A percentile compares a stretch with the other conserved stretches of the same genome.
phyloP scores from a whole-genome alignment of 2,329 filamentous ascomycete genomes.

The Diaporthe aspalathi region DNA sequence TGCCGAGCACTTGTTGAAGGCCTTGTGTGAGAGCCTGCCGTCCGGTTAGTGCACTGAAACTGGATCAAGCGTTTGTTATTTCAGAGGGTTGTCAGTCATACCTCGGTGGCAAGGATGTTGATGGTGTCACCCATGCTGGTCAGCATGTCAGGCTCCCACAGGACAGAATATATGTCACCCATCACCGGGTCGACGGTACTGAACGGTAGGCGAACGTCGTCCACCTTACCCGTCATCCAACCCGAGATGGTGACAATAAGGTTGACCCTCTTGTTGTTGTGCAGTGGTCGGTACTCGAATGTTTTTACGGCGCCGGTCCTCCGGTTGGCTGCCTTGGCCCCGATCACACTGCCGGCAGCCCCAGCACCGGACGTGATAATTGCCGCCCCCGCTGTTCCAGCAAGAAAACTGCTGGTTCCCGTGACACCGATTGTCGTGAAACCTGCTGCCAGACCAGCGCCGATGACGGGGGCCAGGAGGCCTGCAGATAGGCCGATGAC shows the following conservation, averaged over 20 bases:
- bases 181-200: conserved; percentile 97
- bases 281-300: conserved; percentile 94
- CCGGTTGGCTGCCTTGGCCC: conserved; percentile 84
- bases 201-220: conserved; percentile 94
- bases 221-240: conserved; percentile 98
- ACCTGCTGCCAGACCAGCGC: conserved; percentile 90
- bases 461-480: conserved; percentile 91
- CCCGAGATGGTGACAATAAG: conserved; percentile 94
- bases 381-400: conserved; percentile 90
- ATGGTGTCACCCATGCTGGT: conserved; percentile 98
- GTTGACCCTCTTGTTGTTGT: conserved; percentile 98
- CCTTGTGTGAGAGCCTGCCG: conserved; percentile 91
- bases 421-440: conserved; percentile 95
- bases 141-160: conserved; percentile 99
- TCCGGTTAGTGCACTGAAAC: conserved; percentile 19
- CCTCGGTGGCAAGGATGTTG: conserved; percentile 97
- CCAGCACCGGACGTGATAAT: conserved; percentile 93
- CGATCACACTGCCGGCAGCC: conserved; percentile 87
- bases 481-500: conserved; percentile 97
- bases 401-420: conserved; percentile 89
- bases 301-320: conserved; percentile 93
- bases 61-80: conserved; percentile 39
- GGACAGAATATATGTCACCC: conserved; percentile 96
- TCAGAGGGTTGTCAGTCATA: conserved; percentile 58
- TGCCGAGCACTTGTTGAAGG: conserved; percentile 92